Evolutionary conservation across 2,329 filamentous ascomycete genomes (phyloP), one percentile per base, ranked within the genome.

Genomic region (Monosporascus sp.): DNA sequence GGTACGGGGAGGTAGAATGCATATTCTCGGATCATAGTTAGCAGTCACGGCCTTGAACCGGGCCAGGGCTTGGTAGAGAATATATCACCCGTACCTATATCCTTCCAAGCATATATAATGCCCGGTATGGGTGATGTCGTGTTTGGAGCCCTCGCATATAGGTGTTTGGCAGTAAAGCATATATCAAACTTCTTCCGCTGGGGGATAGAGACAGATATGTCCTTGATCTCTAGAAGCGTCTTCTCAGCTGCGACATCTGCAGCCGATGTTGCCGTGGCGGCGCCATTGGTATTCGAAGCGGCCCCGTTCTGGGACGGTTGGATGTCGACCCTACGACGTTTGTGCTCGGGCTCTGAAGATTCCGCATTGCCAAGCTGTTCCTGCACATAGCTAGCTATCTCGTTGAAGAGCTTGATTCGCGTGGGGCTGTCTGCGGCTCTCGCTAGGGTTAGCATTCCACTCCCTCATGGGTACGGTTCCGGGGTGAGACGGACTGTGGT

Each of bases 131-230:
- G 80, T 24, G 72, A 71, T 2, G 75, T 76, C 2, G 79, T 78
- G 44, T 76, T 77, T 0, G 80, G 72, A 1, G 73, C 71, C 37
- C 79, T 75, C 15, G 82, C 82, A 57, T 85, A 86, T 36, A 87
- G 62, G 57, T 81, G 80, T 55, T 76, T 75, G 6, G 75, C 70
- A 2, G 83, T 87, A 57, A 87, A 80, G 67, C 81, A 84, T 8
- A 88, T 67, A 58, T 83, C 81, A 60, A 83, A 83, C 68, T 87
- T 88, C 70, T 88, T 88, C 57, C 85, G 76, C 70, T 85, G 82
- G 0, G 85, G 85, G 4, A 86, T 76, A 1, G 82, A 80, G n/a
- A 87, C 75, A 0, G 83, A 87, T 20, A 88, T 83, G 45, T 87
- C 85, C 66, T 83, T 85, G 54, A 87, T 74, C 57, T 80, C 80